These are phyloP conservation scores for Trametes versicolor DNA, from an alignment of 1,284 basidiomycete genomes.

Conservation along the genomic window DNA sequence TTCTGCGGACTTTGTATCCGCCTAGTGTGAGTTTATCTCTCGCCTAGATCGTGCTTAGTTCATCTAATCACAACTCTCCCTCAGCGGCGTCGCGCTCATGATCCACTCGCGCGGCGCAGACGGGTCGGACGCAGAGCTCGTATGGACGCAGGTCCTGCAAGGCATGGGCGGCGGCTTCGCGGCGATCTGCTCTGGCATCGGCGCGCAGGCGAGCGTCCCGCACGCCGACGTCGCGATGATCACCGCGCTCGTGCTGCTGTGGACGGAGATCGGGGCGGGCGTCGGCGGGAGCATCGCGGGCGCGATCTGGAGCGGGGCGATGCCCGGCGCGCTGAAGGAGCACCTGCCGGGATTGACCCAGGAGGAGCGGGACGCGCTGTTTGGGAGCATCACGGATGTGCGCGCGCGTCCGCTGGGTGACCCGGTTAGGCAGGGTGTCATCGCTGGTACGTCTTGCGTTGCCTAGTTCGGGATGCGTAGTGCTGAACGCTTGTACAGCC, in stretches of 20 bases:
- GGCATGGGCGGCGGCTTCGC: slow-evolving; percentile 87
- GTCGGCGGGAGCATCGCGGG: slow-evolving; percentile 75
- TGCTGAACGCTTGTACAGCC: slow-evolving; percentile 42
- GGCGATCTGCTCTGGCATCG: slow-evolving; percentile 74
- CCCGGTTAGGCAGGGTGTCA: slow-evolving; percentile 67
- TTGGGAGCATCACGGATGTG: slow-evolving; percentile 60
- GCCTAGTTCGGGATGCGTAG: slow-evolving; percentile 5
- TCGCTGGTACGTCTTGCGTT: slow-evolving; percentile 50
- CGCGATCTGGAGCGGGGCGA: slow-evolving; percentile 66
- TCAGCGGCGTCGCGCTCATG: slow-evolving; percentile 76
- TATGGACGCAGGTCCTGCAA: slow-evolving; percentile 80
- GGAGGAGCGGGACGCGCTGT: slow-evolving; percentile 52
- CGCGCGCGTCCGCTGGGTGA: slow-evolving; percentile 57
- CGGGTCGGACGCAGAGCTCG: slow-evolving; percentile 66
- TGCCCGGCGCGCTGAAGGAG: slow-evolving; percentile 65
- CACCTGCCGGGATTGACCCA: slow-evolving; percentile 58
- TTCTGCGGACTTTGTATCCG: slow-evolving; percentile 75
- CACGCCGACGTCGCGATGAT: slow-evolving; percentile 84
- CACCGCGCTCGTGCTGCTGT: slow-evolving; percentile 84
- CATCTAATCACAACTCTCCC: not conserved
- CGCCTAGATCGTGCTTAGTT: slow-evolving; percentile 10
- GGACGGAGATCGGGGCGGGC: slow-evolving; percentile 82
- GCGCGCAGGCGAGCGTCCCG: slow-evolving; percentile 81
- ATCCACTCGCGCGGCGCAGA: slow-evolving; percentile 73
- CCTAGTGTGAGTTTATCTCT: slow-evolving; percentile 50